Base-by-base conservation (phyloP, 2,329 filamentous ascomycete species). In the Microascus cirrosus region DNA sequence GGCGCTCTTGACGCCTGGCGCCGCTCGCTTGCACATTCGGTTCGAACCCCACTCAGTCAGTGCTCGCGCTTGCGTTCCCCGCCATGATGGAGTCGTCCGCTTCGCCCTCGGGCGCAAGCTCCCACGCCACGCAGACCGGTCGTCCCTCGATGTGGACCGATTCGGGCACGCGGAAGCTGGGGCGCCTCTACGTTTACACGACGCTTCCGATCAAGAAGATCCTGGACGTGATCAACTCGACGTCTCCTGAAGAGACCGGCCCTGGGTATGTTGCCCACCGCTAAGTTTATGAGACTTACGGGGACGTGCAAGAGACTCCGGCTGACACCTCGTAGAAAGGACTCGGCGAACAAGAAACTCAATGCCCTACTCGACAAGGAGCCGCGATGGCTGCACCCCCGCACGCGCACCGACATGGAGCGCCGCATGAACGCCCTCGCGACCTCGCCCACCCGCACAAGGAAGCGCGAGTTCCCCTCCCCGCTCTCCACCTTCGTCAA, bases 281-380 rank as follows among this genome's bases (percentile, higher is more conserved):
- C 34, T 5, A 7, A n/a, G 51, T 53, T 32, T 34, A 39, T 50
- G n/a, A 12, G 20, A n/a, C 32, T 54, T 50, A n/a, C 39, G 59
- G 24, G 28, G 28, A 58, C 42, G 54, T 15, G n/a, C 57, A 61
- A 55, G 58, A 60, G 62, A 50, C 57, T 52, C 15, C 6, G 22
- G 24, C 45, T 50, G 22, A 50, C 45, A 8, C n/a, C 45, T 20
- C 20, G 59, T 59, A 81, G 79, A 42, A 77, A 77, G 63, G 80
- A 83, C 62, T 82, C 81, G 32, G 80, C 77, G 36, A 80, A 81
- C 64, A 83, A 84, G 69, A 81, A 77, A 24, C 75, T 83, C 61
- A 78, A 79, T 57, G 70, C 72, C 8, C 74, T 82, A 60, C 73
- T 84, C 35, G 80, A 82, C 61, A 81, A 83, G 60, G 78, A 84